Conservation (phyloP, 208 protist genomes). For the Leishmania braziliensis region DNA sequence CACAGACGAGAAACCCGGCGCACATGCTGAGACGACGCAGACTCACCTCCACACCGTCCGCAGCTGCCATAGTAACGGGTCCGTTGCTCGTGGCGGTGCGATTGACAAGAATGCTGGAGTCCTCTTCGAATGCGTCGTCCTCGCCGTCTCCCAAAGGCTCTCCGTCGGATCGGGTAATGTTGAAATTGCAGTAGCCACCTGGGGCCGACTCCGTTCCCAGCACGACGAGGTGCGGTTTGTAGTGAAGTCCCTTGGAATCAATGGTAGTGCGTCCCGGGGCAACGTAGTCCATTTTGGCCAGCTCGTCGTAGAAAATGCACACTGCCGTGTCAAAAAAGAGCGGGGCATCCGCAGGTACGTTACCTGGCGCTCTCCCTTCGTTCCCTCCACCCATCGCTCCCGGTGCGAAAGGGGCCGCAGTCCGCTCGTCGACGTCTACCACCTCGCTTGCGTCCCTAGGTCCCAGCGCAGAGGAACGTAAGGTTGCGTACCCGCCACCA, state of each 20-base stretch:
- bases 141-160: constrained; percentile 2
- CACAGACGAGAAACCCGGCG: constrained; percentile 53
- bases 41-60: constrained; percentile 65
- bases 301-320: constrained; percentile 67
- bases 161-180: constrained; percentile 29
- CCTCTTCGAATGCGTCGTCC: constrained; percentile 20
- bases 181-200: constrained; percentile 57
- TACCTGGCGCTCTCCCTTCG: background rate
- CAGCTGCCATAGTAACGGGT: constrained; percentile 52
- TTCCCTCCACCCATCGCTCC: background rate
- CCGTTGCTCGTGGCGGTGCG: constrained; percentile 29
- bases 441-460: background rate
- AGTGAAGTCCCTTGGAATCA: constrained; percentile 59
- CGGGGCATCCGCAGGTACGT: constrained; percentile 24
- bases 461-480: background rate
- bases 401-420: background rate
- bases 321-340: constrained; percentile 83
- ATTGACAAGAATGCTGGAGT: constrained; percentile 19
- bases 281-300: constrained; percentile 71
- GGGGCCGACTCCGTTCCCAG: constrained; percentile 39
- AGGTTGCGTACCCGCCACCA: background rate
- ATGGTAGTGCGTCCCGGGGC: constrained; percentile 58
- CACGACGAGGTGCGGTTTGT: constrained; percentile 64
- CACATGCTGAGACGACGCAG: constrained; percentile 52
- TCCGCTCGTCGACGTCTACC: background rate